These are phyloP conservation scores for Fusarium chuoi DNA, from an alignment of 2,329 filamentous ascomycete genomes.

Conservation along the genomic window DNA sequence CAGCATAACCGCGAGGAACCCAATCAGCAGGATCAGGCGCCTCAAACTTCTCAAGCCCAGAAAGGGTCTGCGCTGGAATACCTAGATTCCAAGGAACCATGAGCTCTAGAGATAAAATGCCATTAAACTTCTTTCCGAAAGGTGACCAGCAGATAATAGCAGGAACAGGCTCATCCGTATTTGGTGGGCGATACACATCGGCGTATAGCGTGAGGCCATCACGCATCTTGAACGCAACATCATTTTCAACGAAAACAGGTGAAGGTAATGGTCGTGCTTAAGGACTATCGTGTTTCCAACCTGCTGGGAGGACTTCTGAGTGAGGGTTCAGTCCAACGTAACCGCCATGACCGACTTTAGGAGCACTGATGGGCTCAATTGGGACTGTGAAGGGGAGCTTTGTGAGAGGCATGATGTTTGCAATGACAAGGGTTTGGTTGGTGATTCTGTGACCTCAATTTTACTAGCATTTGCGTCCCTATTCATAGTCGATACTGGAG, in stretches of 20 bases:
- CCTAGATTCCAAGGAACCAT: conserved; percentile 13
- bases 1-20: conserved; percentile 12
- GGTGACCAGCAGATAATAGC: conserved; percentile 13
- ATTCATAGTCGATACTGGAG: neutral
- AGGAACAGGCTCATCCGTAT: conserved; percentile 1
- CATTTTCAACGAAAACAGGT: conserved; percentile 5
- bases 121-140: conserved; percentile 20
- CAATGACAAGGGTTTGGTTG: neutral
- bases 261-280: neutral
- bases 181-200: conserved; percentile 1
- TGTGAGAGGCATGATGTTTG: conserved; percentile 1
- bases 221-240: conserved; percentile 6
- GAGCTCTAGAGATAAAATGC: neutral
- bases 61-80: neutral
- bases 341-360: conserved; percentile 5
- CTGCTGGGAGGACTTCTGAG: neutral
- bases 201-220: conserved; percentile 2
- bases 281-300: conserved; percentile 1
- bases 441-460: rapidly evolving
- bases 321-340: conserved; percentile 1
- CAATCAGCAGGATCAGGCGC: conserved; percentile 11
- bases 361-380: neutral
- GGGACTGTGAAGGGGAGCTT: conserved; percentile 5
- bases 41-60: conserved; percentile 14
- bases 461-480: neutral